Evolutionary conservation across 2,329 filamentous ascomycete species (phyloP).

Genomic region (Paraphaeosphaeria minitans): DNA sequence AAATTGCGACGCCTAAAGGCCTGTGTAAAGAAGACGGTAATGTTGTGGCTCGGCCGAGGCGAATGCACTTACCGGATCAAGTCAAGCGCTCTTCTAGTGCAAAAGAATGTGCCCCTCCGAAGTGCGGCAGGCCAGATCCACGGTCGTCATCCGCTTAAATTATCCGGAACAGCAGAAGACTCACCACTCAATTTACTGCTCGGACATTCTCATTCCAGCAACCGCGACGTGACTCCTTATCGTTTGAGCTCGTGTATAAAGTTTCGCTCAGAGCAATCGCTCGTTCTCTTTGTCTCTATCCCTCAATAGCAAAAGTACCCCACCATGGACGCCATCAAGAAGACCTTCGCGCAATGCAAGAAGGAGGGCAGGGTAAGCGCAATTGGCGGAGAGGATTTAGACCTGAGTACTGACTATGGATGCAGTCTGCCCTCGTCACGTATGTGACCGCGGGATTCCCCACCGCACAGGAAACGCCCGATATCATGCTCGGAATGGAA

Average conservation of each 20-base stretch:
- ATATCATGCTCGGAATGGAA: slow-evolving; percentile 87
- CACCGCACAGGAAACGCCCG: slow-evolving; percentile 77
- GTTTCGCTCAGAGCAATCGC: background rate
- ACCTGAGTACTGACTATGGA: slow-evolving; percentile 15
- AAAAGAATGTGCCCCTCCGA: background rate
- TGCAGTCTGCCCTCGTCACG: slow-evolving; percentile 81
- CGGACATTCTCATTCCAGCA: background rate
- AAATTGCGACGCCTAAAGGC: background rate
- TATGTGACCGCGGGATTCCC: slow-evolving; percentile 97
- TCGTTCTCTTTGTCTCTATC: background rate
- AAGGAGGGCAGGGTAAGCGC: slow-evolving; percentile 52
- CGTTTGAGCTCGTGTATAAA: slow-evolving; percentile 4
- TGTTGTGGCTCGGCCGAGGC: background rate
- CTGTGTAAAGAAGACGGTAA: background rate
- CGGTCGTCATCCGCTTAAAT: slow-evolving; percentile 16
- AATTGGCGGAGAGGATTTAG: background rate
- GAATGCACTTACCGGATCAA: background rate
- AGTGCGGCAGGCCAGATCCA: background rate
- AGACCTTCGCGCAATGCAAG: slow-evolving; percentile 58
- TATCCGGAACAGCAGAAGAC: slow-evolving; percentile 14
- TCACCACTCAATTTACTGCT: slow-evolving; percentile 9
- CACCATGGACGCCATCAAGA: slow-evolving; percentile 55
- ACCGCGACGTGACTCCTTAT: slow-evolving; percentile 13
- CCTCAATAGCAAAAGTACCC: slow-evolving; percentile 3
- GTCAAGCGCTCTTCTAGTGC: background rate